phyloP scores from a whole-genome alignment of 768 basidiomycete species.

The Boletus edulis region DNA sequence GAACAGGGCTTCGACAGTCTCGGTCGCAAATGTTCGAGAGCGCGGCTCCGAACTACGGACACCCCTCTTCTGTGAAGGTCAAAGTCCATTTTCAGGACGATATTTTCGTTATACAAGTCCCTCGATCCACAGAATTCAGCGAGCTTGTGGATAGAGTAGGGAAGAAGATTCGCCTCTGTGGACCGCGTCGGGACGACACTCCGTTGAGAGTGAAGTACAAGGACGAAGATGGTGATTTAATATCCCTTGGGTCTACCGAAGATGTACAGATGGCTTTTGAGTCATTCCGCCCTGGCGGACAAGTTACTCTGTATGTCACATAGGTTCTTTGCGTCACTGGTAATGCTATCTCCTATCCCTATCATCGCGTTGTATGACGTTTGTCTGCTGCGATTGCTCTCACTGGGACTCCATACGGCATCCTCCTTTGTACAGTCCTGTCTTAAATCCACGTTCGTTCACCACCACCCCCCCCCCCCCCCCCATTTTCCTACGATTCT shows the following conservation, averaged over 20 bases:
- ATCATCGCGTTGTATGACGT: constrained; percentile 1
- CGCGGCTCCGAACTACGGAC: constrained; percentile 30
- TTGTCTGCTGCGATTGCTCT: constrained; percentile 12
- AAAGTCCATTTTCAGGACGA: constrained; percentile 96
- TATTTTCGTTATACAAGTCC: constrained; percentile 91
- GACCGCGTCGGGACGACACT: constrained; percentile 75
- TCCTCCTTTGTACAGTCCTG: constrained; percentile 13
- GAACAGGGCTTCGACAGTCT: constrained; percentile 50
- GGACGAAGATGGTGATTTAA: constrained; percentile 92
- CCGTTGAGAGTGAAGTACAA: constrained; percentile 83
- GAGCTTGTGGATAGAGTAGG: constrained; percentile 89
- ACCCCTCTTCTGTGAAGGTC: constrained; percentile 67
- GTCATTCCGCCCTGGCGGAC: constrained; percentile 72
- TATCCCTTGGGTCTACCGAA: constrained; percentile 85
- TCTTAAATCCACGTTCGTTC: constrained; percentile 24
- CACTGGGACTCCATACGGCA: constrained; percentile 6
- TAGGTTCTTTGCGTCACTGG: constrained; percentile 36
- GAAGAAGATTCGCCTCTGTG: constrained; percentile 90
- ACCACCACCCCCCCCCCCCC: too few species aligned
- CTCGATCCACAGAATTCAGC: constrained; percentile 71
- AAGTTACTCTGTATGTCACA: constrained; percentile 79
- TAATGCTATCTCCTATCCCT: neutral
- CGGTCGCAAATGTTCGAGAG: constrained; percentile 55
- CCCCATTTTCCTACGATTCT: constrained; percentile 11
- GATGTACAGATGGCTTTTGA: constrained; percentile 96